Conservation (phyloP, 2,329 filamentous ascomycete genomes). For the Colletotrichum endophyticum region DNA sequence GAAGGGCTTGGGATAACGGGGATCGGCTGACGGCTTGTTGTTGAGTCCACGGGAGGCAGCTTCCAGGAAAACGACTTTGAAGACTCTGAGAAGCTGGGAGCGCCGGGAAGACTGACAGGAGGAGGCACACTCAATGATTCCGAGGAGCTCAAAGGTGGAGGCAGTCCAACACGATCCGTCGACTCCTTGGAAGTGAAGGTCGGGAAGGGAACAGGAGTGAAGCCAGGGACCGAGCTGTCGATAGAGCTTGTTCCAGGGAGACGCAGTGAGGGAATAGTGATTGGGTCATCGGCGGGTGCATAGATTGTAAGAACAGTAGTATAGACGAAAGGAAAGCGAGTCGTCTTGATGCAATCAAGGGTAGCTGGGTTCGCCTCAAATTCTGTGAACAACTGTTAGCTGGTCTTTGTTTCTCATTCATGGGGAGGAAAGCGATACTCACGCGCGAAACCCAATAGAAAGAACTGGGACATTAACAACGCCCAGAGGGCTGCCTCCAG, state of each 20-base stretch:
- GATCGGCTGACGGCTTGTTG: not conserved
- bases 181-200: not conserved
- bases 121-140: not conserved
- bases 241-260: not conserved
- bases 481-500: not conserved
- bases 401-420: fast-evolving
- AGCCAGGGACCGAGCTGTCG: not conserved
- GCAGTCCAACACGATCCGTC: not conserved
- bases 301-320: not conserved
- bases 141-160: not conserved
- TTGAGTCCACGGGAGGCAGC: not conserved
- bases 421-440: not conserved
- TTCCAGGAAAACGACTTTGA: not conserved
- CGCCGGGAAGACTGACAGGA: not conserved
- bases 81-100: not conserved
- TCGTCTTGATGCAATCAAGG: not conserved
- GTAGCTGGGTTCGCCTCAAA: not conserved
- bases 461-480: not conserved
- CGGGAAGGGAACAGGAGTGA: not conserved
- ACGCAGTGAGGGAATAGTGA: not conserved
- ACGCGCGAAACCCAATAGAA: not conserved
- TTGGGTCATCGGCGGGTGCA: not conserved
- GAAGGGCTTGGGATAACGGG: not conserved
- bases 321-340: not conserved
- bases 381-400: not conserved